These are phyloP conservation scores for Phascolomyces articulosus DNA, from an alignment of 371 early-diverging fungal genomes.

Conservation along the genomic window DNA sequence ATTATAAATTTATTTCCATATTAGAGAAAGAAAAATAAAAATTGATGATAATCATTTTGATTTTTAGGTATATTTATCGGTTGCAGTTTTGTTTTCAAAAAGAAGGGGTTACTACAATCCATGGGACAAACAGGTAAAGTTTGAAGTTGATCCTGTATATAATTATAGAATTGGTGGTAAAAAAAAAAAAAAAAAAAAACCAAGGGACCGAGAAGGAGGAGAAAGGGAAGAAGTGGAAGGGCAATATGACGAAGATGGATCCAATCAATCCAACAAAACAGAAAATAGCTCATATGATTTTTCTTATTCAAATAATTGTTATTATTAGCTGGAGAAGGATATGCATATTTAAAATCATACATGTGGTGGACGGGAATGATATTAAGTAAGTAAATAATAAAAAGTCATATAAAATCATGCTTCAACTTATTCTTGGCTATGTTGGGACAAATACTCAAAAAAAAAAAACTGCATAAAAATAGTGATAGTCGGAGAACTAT, in stretches of 20 bases:
- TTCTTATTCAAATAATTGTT: constrained; percentile 23
- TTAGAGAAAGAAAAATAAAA: too few species aligned
- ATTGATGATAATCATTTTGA: background rate
- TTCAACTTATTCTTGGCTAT: background rate
- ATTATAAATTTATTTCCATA: too few species aligned
- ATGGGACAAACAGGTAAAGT: constrained; percentile 56
- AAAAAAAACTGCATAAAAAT: background rate
- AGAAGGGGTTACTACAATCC: constrained; percentile 86
- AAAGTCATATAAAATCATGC: background rate
- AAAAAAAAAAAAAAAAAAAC: background rate
- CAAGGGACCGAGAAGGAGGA: too few species aligned
- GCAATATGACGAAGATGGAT: too few species aligned
- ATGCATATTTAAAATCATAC: constrained; percentile 79
- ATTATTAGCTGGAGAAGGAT: constrained; percentile 76
- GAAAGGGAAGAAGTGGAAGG: too few species aligned
- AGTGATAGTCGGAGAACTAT: constrained; percentile 80
- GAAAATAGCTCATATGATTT: too few species aligned
- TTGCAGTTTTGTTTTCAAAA: constrained; percentile 89
- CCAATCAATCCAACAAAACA: too few species aligned
- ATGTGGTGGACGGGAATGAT: constrained; percentile 97
- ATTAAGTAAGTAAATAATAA: constrained; percentile 52
- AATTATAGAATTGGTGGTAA: background rate
- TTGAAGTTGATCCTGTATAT: too few species aligned
- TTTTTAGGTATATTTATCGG: constrained; percentile 85
- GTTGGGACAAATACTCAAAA: background rate